phyloP scores from a whole-genome alignment of 768 basidiomycete genomes.

The Tricholomella constricta region DNA sequence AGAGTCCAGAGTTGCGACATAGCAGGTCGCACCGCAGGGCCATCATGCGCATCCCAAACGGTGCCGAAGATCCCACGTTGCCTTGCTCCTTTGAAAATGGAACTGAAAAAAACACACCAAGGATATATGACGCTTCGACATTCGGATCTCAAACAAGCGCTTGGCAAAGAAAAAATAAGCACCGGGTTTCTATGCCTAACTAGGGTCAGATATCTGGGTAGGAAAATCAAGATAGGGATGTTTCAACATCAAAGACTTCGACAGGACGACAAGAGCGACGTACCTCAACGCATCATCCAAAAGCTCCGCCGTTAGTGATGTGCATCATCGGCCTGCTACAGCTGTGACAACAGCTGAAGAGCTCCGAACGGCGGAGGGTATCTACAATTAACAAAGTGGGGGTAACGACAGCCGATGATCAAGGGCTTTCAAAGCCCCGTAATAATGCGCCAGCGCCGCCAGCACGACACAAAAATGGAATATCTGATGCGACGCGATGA shows the following conservation, averaged over 20 bases:
- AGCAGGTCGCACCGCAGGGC: constrained; percentile 8
- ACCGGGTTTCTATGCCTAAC: background rate
- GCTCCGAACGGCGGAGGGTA: background rate
- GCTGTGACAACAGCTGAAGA: background rate
- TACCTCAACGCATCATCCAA: background rate
- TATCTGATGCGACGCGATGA: constrained; percentile 85
- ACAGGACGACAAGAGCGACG: constrained; percentile 6
- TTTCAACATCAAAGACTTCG: background rate
- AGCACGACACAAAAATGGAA: constrained; percentile 82
- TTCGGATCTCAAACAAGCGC: background rate
- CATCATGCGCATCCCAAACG: constrained; percentile 17
- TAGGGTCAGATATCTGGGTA: background rate
- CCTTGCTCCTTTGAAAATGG: constrained; percentile 17
- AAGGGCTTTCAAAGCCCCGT: constrained; percentile 55
- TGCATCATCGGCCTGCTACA: background rate
- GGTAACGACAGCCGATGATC: constrained; percentile 55
- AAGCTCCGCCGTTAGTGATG: background rate
- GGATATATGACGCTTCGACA: background rate
- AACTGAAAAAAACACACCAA: background rate
- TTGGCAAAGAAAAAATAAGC: background rate
- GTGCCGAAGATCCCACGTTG: constrained; percentile 33
- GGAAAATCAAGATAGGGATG: background rate
- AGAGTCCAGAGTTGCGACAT: constrained; percentile 3
- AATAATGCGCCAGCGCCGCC: constrained; percentile 70
- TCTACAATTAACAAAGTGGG: constrained; percentile 22